Evolutionary conservation across 371 early-diverging fungal genomes (phyloP).

Genomic region (Circinella minor): DNA sequence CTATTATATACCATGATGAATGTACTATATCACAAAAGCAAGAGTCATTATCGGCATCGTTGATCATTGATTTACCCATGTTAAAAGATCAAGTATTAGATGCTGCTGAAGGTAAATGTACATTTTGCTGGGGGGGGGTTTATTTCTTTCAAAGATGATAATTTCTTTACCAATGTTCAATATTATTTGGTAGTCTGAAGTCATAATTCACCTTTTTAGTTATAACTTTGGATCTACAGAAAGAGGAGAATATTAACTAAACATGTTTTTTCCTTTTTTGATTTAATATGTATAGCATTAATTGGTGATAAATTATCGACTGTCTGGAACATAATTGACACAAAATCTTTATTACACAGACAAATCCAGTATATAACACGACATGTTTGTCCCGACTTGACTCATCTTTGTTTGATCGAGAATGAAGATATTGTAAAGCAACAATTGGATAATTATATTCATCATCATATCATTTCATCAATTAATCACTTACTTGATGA

Average conservation of each 20-base stretch:
- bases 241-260: too few species aligned
- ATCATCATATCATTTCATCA: neutral
- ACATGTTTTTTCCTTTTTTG: neutral
- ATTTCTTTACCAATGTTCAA: too few species aligned
- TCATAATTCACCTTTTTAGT: too few species aligned
- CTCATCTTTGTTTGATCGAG: neutral
- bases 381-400: conserved; percentile 8
- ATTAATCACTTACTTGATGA: neutral
- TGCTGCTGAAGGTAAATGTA: conserved; percentile 32
- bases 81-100: conserved; percentile 34
- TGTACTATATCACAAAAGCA: too few species aligned
- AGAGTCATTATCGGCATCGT: neutral
- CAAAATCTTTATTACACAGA: conserved; percentile 2
- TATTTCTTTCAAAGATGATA: too few species aligned
- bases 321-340: conserved; percentile 35
- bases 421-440: neutral
- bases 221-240: too few species aligned
- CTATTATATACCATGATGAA: conserved; percentile 1
- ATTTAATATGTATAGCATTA: conserved; percentile 22
- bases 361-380: conserved; percentile 7
- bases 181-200: too few species aligned
- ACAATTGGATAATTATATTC: neutral
- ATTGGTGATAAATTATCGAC: conserved; percentile 37
- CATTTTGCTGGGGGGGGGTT: too few species aligned
- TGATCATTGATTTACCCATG: conserved; percentile 26